Evolutionary conservation across 2,329 filamentous ascomycete genomes (phyloP), one percentile per base, ranked within the genome.

Genomic region (Neonectria coccinea): DNA sequence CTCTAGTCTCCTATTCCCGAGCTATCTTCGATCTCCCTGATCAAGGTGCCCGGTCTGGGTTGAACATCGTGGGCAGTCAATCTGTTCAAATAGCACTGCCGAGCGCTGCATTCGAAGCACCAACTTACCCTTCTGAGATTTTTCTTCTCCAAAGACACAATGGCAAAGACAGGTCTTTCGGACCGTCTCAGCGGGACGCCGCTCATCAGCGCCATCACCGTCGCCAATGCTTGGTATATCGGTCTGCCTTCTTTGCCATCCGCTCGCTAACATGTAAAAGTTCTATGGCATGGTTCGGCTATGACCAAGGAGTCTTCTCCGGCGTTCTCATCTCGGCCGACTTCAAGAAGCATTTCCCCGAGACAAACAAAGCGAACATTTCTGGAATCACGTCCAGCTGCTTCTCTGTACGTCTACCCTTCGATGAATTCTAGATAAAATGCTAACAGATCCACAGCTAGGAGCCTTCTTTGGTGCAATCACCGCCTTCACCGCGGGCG

Each of bases 351-450:
- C 66, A 70, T 18, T 82, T 82, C 56, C 80, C 79, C 2, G 66
- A 80, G 58, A 79, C 77, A 1, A 68, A 68, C 14, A 62, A 82
- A 31, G 74, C 80, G 9, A 79, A 78, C 56, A 78, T 83, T 33
- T 82, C 80, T 0, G 81, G 81, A 7, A 82, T 82, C 52, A 79
- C 78, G 1, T 81, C 81, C 1, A 82, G 80, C 58, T 81, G 79
- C 60, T 83, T 83, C 60, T 77, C 81, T 20, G 79, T 81, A 66
- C 66, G 80, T 67, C 11, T 12, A 7, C 5, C 8, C 11, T 11
- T 6, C 1, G 22, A 12, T 6, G 2, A 7, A 14, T 11, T 5
- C 25, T n/a, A 9, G 5, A 22, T 3, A 20, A 9, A 4, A 0
- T 29, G 14, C 57, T 62, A 39, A 60, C 33, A 11, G 5, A 36